phyloP scores from a whole-genome alignment of 2,329 filamentous ascomycete genomes.

The Xylariaceae sp. region DNA sequence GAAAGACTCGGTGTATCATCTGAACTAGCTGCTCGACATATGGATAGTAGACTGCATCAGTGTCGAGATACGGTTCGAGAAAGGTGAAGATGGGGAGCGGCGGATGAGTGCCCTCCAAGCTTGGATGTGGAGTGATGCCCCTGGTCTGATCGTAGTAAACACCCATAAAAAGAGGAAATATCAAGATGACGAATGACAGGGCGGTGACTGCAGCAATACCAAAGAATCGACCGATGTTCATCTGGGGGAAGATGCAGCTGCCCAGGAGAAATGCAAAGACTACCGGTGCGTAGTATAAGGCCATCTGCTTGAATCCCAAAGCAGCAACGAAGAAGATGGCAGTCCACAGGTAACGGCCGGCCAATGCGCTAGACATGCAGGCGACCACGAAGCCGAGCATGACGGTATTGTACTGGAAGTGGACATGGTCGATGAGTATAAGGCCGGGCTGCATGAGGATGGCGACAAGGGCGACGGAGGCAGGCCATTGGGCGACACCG shows the following conservation, averaged over 20 bases:
- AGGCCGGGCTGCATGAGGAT: conserved; percentile 89
- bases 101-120: conserved; percentile 56
- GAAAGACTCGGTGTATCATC: conserved; percentile 88
- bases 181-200: conserved; percentile 69
- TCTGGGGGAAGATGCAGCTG: conserved; percentile 72
- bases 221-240: conserved; percentile 67
- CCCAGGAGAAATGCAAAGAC: conserved; percentile 91
- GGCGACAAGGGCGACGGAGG: conserved; percentile 80
- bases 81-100: conserved; percentile 62
- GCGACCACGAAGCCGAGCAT: conserved; percentile 92
- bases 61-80: conserved; percentile 58
- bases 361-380: conserved; percentile 83
- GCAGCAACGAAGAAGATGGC: conserved; percentile 91
- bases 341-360: conserved; percentile 80
- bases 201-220: conserved; percentile 73
- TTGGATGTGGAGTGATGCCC: conserved; percentile 57
- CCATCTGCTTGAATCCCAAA: conserved; percentile 99
- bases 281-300: conserved; percentile 90
- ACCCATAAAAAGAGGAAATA: conserved; percentile 73
- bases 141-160: conserved; percentile 66
- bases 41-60: conserved; percentile 69
- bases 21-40: conserved; percentile 77
- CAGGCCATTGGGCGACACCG: conserved; percentile 76
- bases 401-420: conserved; percentile 96
- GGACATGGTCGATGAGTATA: conserved; percentile 80